Evolutionary conservation across 2,329 filamentous ascomycete genomes (phyloP).

Genomic region (Sclerotinia glacialis): DNA sequence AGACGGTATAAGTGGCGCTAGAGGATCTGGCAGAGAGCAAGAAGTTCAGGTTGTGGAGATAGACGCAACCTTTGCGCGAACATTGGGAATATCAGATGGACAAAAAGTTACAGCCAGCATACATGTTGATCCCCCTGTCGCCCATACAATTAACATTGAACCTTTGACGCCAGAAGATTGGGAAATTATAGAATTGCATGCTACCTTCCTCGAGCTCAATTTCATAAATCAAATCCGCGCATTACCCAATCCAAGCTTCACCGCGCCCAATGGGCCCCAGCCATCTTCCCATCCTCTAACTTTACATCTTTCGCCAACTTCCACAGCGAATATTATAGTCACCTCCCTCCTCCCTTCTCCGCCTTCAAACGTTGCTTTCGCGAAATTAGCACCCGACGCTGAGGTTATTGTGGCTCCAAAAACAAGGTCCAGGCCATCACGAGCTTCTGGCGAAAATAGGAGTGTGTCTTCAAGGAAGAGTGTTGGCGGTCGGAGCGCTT

Average conservation of each 20-base stretch:
- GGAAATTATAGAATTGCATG: slow-evolving; percentile 98
- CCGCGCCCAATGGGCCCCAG: slow-evolving; percentile 48
- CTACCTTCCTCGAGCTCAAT: slow-evolving; percentile 91
- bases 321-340: slow-evolving; percentile 86
- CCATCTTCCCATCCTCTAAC: slow-evolving; percentile 74
- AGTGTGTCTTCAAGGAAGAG: slow-evolving; percentile 80
- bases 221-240: slow-evolving; percentile 90
- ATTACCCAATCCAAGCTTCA: slow-evolving; percentile 77
- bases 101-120: slow-evolving; percentile 71
- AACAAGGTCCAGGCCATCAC: slow-evolving; percentile 67
- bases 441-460: slow-evolving; percentile 67
- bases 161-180: slow-evolving; percentile 93
- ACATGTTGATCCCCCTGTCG: slow-evolving; percentile 85
- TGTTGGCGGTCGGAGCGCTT: slow-evolving; percentile 67
- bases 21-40: slow-evolving; percentile 63
- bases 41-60: slow-evolving; percentile 79
- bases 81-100: slow-evolving; percentile 75
- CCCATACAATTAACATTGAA: slow-evolving; percentile 95
- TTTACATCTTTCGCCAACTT: slow-evolving; percentile 90
- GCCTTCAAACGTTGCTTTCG: slow-evolving; percentile 69
- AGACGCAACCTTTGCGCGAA: slow-evolving; percentile 77
- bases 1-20: slow-evolving; percentile 64
- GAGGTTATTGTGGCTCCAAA: slow-evolving; percentile 98
- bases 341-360: slow-evolving; percentile 77
- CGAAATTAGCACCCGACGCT: slow-evolving; percentile 88